Evolutionary conservation across 352 stramenopile species (phyloP).

Genomic region (Phytophthora sojae): DNA sequence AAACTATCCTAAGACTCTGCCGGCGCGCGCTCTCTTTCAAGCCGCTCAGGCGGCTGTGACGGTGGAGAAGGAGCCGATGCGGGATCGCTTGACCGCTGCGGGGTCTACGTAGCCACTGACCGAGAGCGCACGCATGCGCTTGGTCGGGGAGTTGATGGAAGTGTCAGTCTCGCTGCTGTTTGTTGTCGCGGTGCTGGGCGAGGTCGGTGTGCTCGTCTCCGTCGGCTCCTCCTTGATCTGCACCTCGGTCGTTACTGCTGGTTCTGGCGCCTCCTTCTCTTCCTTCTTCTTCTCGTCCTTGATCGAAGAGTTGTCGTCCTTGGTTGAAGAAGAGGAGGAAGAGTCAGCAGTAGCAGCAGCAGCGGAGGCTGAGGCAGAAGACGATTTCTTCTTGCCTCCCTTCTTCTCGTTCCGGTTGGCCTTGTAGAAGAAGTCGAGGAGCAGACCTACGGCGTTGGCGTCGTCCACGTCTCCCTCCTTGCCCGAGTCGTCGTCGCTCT

Average conservation of each 20-base stretch:
- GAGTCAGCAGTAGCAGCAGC: too few species aligned
- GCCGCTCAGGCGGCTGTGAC: slow-evolving; percentile 40
- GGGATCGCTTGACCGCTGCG: slow-evolving; percentile 66
- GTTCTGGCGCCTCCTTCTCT: slow-evolving; percentile 7
- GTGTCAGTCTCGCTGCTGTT: slow-evolving; percentile 42
- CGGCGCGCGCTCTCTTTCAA: slow-evolving; percentile 1
- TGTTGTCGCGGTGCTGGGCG: slow-evolving; percentile 22
- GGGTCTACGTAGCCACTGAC: slow-evolving; percentile 67
- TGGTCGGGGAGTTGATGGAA: slow-evolving; percentile 69
- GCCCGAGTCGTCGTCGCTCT: slow-evolving; percentile 25
- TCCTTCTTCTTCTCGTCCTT: slow-evolving; percentile 11
- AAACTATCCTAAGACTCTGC: slow-evolving; percentile 39
- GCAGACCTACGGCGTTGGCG: slow-evolving; percentile 69
- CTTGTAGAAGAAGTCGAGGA: slow-evolving; percentile 88
- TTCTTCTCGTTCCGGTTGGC: slow-evolving; percentile 62
- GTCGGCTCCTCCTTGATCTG: slow-evolving; percentile 44
- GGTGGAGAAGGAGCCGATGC: slow-evolving; percentile 67
- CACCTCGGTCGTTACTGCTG: slow-evolving; percentile 19
- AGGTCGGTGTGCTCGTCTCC: slow-evolving; percentile 27
- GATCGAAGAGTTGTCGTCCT: neutral
- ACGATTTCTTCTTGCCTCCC: slow-evolving; percentile 20
- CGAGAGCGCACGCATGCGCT: slow-evolving; percentile 78
- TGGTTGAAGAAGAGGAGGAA: neutral
- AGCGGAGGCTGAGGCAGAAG: neutral
- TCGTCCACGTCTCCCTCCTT: slow-evolving; percentile 58